Conservation (phyloP, 352 stramenopile species). For the Thraustotheca clavata region DNA sequence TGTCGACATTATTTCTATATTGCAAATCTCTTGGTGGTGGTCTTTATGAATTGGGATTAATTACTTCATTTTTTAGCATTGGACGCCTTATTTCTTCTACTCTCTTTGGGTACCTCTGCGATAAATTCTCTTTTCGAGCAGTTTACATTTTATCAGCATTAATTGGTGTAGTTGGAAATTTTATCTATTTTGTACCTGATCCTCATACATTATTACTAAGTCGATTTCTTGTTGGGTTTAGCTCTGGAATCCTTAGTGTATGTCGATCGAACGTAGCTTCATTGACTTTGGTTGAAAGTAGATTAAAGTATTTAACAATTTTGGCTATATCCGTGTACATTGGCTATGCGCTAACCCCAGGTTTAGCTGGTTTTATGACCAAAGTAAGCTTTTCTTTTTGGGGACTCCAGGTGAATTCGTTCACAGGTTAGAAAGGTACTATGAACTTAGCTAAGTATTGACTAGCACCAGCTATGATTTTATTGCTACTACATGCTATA, state of each 20-base stretch:
- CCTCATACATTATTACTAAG: constrained; percentile 39
- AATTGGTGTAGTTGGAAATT: constrained; percentile 61
- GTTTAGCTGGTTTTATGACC: constrained; percentile 51
- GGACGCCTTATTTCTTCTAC: constrained; percentile 70
- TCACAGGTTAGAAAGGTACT: constrained; percentile 28
- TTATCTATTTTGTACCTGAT: constrained; percentile 63
- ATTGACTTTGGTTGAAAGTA: constrained; percentile 58
- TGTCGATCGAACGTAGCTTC: constrained; percentile 62
- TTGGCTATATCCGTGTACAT: constrained; percentile 68
- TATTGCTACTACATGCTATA: constrained; percentile 47
- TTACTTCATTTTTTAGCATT: constrained; percentile 74
- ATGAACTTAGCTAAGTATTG: not conserved
- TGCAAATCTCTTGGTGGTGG: constrained; percentile 67
- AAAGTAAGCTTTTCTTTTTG: constrained; percentile 44
- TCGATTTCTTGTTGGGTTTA: constrained; percentile 70
- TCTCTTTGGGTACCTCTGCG: constrained; percentile 77
- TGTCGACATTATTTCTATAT: constrained; percentile 81
- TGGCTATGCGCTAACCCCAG: constrained; percentile 61
- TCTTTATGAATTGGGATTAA: constrained; percentile 66
- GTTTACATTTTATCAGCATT: constrained; percentile 66
- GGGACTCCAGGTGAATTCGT: constrained; percentile 68
- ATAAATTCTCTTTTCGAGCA: constrained; percentile 66
- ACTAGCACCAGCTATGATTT: constrained; percentile 40
- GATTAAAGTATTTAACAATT: constrained; percentile 64
- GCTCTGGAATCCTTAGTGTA: constrained; percentile 64